Evolutionary conservation across 108 stramenopile genomes (phyloP).

Genomic region (Fragilaria radians): DNA sequence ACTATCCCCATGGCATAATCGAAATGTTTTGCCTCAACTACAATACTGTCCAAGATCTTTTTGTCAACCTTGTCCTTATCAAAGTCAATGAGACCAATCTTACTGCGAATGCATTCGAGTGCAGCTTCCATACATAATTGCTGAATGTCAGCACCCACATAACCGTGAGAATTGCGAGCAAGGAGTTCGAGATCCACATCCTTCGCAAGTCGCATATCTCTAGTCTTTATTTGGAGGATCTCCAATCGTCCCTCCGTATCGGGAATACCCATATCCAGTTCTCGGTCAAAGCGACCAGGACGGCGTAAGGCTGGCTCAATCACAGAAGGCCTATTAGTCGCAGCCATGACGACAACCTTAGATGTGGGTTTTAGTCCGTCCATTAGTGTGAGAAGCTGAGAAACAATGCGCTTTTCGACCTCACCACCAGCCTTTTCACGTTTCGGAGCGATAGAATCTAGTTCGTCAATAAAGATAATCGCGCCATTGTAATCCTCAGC

Average conservation of each 20-base stretch:
- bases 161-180: conserved; percentile 84
- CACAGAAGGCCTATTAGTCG: conserved; percentile 90
- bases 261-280: conserved; percentile 92
- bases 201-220: conserved; percentile 83
- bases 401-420: conserved; percentile 93
- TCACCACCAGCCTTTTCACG: conserved; percentile 94
- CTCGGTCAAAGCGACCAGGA: too few species aligned
- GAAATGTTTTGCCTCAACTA: neutral
- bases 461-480: conserved; percentile 99
- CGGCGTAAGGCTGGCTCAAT: conserved; percentile 94
- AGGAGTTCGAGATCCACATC: conserved; percentile 87
- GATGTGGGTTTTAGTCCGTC: conserved; percentile 88
- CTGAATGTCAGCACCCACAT: conserved; percentile 93
- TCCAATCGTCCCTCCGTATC: conserved; percentile 86
- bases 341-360: conserved; percentile 95
- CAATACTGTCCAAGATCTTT: conserved; percentile 63
- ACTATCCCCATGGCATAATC: conserved; percentile 43
- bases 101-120: conserved; percentile 77
- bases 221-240: conserved; percentile 93
- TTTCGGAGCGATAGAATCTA: conserved; percentile 97
- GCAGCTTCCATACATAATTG: conserved; percentile 92
- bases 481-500: too few species aligned
- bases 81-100: conserved; percentile 82
- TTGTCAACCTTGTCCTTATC: conserved; percentile 80
- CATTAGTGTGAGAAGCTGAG: conserved; percentile 94